Evolutionary conservation across 495 filamentous ascomycete genomes (phyloP), one percentile per base, ranked within the genome.

Genomic region (Cercophora scortea): DNA sequence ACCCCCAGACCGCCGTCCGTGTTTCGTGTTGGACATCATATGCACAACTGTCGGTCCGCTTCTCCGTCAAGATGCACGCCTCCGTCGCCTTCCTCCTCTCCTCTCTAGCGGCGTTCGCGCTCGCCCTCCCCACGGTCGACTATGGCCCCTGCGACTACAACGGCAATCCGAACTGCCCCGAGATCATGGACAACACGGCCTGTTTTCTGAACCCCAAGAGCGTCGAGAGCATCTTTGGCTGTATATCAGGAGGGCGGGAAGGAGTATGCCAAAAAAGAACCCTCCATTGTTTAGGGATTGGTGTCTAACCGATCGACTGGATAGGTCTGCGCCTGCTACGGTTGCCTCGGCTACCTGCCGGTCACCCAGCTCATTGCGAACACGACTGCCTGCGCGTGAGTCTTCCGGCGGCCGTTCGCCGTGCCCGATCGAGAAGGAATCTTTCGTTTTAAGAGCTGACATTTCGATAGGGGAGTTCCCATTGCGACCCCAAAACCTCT

Each of bases 151-250:
- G 59, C 40, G 56, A 56, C 12, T 51, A 51, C 51, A 59, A 59
- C 7, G 53, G 51, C 18, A 62, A 62, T 18, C 39, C 48, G 0
- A 54, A 54, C 34, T 62, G 59, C 56, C 46, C 40, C 15, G 59
- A 62, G n/a, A 59, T 62, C 33, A 62, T 62, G 59, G 59, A 62
- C 32, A 62, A 59, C 45, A 62, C 59, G 1, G 59, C 56, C 16
- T 62, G 59, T 7, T 62, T 62, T 6, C 8, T 62, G 0, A 54
- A 62, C 7, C 55, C 55, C 8, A 46, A 25, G 8, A 56, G 52
- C 33, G 47, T 52, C 3, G 45, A 61, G n/a, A 40, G 54, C 19
- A 55, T 61, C 16, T 55, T 61, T 34, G 40, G 34, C 10, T 62
- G 59, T 15, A 59, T 62, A 0, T 7, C 52, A 4, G 56, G 59